phyloP scores from a whole-genome alignment of 2,329 filamentous ascomycete genomes.

The Bipolaris oryzae region DNA sequence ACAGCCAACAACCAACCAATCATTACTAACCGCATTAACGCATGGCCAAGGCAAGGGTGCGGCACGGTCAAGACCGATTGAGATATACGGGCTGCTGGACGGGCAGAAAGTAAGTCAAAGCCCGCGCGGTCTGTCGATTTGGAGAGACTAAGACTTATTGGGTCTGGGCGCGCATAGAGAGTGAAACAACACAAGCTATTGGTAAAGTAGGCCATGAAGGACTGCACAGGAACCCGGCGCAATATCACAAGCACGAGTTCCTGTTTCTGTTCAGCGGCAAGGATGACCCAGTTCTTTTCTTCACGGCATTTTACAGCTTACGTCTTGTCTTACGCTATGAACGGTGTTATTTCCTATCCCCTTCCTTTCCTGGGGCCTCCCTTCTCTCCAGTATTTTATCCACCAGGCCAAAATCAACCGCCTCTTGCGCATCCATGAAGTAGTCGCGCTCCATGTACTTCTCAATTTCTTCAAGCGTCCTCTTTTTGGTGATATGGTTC shows the following conservation, averaged over 20 bases:
- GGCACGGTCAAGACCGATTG: neutral
- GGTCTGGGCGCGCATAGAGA: neutral
- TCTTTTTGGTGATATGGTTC: slow-evolving; percentile 78
- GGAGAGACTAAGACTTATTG: neutral
- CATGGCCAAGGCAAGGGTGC: neutral
- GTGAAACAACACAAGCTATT: neutral
- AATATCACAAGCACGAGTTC: neutral
- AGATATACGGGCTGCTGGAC: neutral
- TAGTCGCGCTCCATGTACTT: slow-evolving; percentile 97
- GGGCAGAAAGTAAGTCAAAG: neutral
- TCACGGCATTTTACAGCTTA: neutral
- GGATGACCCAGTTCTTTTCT: neutral
- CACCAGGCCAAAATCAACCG: slow-evolving; percentile 86
- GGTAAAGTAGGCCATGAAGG: neutral
- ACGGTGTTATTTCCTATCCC: slow-evolving; percentile 22
- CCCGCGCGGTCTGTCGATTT: neutral
- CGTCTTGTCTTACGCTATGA: neutral
- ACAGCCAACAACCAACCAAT: neutral
- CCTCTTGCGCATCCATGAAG: slow-evolving; percentile 88
- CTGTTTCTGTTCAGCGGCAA: neutral
- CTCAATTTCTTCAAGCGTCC: slow-evolving; percentile 82
- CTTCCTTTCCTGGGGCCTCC: slow-evolving; percentile 52
- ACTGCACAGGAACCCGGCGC: neutral
- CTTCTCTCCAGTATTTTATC: slow-evolving; percentile 82
- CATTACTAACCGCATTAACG: neutral